Percentiles rank a stretch among this genome's conserved stretches.
phyloP scores from a whole-genome alignment of 1,139 yeast species.

The Blastobotrys ciferrii region DNA sequence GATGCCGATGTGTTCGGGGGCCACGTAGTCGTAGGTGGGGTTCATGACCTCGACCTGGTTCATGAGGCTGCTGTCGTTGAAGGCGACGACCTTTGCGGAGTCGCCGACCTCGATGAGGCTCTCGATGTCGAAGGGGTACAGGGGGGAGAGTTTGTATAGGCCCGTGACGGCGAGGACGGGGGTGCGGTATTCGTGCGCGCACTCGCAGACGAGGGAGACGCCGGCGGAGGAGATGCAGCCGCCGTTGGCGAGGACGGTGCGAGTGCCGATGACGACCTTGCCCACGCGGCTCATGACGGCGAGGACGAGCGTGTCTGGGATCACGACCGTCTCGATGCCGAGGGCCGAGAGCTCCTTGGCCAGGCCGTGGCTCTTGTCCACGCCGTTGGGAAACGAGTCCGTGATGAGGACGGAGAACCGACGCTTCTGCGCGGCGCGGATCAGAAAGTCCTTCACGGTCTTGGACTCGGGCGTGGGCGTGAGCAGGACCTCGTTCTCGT shows the following conservation, averaged over 20 bases:
- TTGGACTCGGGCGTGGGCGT: conserved; percentile 93
- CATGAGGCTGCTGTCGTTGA: conserved; percentile 57
- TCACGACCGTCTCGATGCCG: conserved; percentile 83
- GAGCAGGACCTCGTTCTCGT: conserved; percentile 85
- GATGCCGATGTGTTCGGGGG: conserved; percentile 92
- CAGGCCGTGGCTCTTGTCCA: conserved; percentile 69
- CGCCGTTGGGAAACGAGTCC: conserved; percentile 88
- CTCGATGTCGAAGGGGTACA: conserved; percentile 89
- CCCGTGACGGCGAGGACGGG: conserved; percentile 97
- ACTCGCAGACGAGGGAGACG: conserved; percentile 88
- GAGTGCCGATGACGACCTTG: conserved; percentile 88
- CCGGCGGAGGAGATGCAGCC: conserved; percentile 91
- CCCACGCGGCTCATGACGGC: conserved; percentile 98
- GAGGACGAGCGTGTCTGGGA: conserved; percentile 89
- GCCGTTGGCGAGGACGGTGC: conserved; percentile 93
- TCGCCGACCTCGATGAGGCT: conserved; percentile 91
- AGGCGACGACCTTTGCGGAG: conserved; percentile 77
- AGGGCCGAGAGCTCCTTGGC: conserved; percentile 79
- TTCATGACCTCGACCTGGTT: conserved; percentile 82
- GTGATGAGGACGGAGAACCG: conserved; percentile 90
- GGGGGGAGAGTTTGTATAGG: conserved; percentile 85
- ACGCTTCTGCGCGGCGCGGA: conserved; percentile 86
- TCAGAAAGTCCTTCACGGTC: conserved; percentile 81
- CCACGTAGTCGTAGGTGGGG: conserved; percentile 88
- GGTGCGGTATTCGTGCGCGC: conserved; percentile 91